These are phyloP conservation scores for Penicillium sp. DNA, from an alignment of 2,329 filamentous ascomycete species.

Conservation along the genomic window DNA sequence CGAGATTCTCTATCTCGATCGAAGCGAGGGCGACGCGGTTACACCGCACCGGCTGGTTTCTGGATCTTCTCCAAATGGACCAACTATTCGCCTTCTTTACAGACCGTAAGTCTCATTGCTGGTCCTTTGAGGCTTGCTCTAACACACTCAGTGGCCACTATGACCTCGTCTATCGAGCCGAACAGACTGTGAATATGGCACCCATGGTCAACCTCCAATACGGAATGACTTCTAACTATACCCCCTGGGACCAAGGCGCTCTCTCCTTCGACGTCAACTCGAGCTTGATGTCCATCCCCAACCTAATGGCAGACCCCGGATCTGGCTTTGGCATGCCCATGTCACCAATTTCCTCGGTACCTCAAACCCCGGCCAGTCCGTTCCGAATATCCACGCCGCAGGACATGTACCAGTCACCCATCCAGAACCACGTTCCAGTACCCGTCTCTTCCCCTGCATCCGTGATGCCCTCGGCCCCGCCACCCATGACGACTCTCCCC, in stretches of 20 bases:
- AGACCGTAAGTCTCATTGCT: slow-evolving; percentile 51
- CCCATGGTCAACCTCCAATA: slow-evolving; percentile 44
- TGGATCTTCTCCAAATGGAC: slow-evolving; percentile 39
- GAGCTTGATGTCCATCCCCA: slow-evolving; percentile 42
- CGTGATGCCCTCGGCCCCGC: slow-evolving; percentile 27
- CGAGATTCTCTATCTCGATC: slow-evolving; percentile 88
- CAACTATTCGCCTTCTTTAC: slow-evolving; percentile 68
- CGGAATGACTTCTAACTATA: slow-evolving; percentile 39
- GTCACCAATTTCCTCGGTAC: slow-evolving; percentile 28
- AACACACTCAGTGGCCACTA: slow-evolving; percentile 68
- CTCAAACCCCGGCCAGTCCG: slow-evolving; percentile 29
- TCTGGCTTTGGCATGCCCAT: slow-evolving; percentile 28
- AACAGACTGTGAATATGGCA: slow-evolving; percentile 40
- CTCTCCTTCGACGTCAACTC: slow-evolving; percentile 42
- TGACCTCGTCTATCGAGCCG: slow-evolving; percentile 80
- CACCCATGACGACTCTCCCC: slow-evolving; percentile 35
- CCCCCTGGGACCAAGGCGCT: slow-evolving; percentile 37
- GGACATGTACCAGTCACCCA: slow-evolving; percentile 35
- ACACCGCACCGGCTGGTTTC: slow-evolving; percentile 50
- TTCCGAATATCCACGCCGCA: slow-evolving; percentile 34
- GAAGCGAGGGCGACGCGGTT: slow-evolving; percentile 73
- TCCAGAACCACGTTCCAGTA: slow-evolving; percentile 25
- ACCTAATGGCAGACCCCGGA: slow-evolving; percentile 38
- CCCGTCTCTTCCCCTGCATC: slow-evolving; percentile 31
- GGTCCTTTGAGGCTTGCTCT: slow-evolving; percentile 3